These are phyloP conservation scores for Ruellia speciosa DNA, from an alignment of 305 asterid genomes.

Conservation along the genomic window DNA sequence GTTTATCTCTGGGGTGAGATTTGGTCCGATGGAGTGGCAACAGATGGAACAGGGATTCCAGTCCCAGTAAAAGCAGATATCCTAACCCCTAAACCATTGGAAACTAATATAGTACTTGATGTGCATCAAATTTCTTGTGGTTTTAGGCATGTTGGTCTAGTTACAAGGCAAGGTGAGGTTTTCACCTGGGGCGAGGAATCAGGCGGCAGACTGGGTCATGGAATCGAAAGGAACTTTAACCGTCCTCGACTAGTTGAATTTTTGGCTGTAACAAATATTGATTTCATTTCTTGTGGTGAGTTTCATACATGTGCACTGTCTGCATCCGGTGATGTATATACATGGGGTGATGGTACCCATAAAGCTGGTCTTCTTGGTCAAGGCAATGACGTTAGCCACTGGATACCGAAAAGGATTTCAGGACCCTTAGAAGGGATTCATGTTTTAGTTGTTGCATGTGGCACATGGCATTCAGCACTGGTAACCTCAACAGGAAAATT, in stretches of 20 bases:
- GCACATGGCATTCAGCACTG: conserved; percentile 86
- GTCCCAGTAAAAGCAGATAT: conserved; percentile 52
- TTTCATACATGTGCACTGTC: conserved; percentile 77
- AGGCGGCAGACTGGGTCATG: conserved; percentile 90
- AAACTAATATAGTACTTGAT: conserved; percentile 71
- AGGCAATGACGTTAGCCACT: conserved; percentile 80
- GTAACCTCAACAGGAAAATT: conserved; percentile 55
- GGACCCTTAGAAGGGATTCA: conserved; percentile 78
- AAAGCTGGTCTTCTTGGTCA: conserved; percentile 85
- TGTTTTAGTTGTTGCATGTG: conserved; percentile 75
- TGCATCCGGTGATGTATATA: conserved; percentile 69
- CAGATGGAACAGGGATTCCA: conserved; percentile 49
- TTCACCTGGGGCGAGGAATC: conserved; percentile 94
- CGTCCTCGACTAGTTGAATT: conserved; percentile 64
- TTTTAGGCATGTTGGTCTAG: conserved; percentile 73
- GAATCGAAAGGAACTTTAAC: conserved; percentile 59
- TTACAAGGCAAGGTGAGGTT: conserved; percentile 86
- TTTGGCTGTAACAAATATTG: conserved; percentile 58
- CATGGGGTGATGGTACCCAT: conserved; percentile 90
- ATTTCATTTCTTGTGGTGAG: conserved; percentile 78
- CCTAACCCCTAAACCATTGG: conserved; percentile 61
- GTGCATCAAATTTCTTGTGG: conserved; percentile 87
- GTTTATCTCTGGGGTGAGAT: conserved; percentile 90
- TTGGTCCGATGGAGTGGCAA: conserved; percentile 64
- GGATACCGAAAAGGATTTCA: conserved; percentile 80